phyloP scores from a whole-genome alignment of 495 filamentous ascomycete genomes.

The Podospora bellae-mahoneyi region DNA sequence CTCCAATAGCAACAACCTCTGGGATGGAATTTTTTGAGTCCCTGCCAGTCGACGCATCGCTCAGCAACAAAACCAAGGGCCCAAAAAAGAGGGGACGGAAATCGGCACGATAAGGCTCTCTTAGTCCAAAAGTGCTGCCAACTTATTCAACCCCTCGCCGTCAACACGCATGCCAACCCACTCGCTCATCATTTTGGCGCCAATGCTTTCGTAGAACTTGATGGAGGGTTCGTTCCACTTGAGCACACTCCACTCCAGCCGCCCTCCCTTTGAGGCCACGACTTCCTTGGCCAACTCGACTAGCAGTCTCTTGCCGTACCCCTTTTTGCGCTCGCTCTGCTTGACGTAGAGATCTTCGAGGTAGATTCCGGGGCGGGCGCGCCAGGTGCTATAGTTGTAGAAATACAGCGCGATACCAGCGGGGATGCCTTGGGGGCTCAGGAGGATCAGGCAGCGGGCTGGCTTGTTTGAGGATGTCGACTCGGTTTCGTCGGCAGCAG shows the following conservation, averaged over 20 bases:
- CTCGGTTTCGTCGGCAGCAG: constrained; percentile 38
- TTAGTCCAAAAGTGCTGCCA: constrained; percentile 51
- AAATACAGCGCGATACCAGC: constrained; percentile 60
- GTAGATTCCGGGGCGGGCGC: constrained; percentile 80
- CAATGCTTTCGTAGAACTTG: constrained; percentile 79
- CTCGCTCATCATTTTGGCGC: constrained; percentile 76
- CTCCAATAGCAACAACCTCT: not conserved
- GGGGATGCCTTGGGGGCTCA: constrained; percentile 37
- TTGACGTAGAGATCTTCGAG: constrained; percentile 90
- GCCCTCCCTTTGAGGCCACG: constrained; percentile 63
- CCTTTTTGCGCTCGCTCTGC: constrained; percentile 62
- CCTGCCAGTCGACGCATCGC: not conserved
- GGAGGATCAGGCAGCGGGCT: constrained; percentile 48
- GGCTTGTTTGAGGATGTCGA: constrained; percentile 40
- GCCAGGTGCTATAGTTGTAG: constrained; percentile 74
- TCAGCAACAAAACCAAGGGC: not conserved
- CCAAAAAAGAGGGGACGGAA: not conserved
- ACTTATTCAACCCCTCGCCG: constrained; percentile 60
- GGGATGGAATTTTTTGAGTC: constrained; percentile 20
- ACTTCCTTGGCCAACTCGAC: constrained; percentile 73
- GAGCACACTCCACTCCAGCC: constrained; percentile 91
- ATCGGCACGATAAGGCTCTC: not conserved
- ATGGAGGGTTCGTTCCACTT: constrained; percentile 89
- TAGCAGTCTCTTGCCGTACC: constrained; percentile 76
- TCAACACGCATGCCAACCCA: constrained; percentile 93